Base-by-base conservation (phyloP, 106 monocot genomes). In the Posidonia australis region DNA sequence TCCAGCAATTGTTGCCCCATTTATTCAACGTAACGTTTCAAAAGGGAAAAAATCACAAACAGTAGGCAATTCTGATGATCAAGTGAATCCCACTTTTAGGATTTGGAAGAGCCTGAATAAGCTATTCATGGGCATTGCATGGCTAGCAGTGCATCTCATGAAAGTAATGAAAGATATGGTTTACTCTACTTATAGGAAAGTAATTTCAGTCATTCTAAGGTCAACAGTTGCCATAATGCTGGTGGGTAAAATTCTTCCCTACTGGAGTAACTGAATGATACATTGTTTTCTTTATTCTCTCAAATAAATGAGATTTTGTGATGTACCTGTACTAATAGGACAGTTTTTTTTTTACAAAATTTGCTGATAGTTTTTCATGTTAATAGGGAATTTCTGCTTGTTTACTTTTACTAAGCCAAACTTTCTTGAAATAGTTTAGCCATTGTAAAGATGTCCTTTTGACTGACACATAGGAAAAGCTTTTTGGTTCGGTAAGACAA, bases 1-100 rank as follows among this genome's bases (percentile, higher is more conserved):
- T 19, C 93, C 93, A 5, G 89, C 93, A 3, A 93, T 93, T 54
- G 20, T 83, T 70, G 86, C 89, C 1, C 89, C 93, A 1, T 10
- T 93, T 70, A 5, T 77, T 52, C 20, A 36, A 9, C 30, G 48
- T 56, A 82, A 67, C 20, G 58, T 7, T 16, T 54, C 19, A 10
- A 79, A 80, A 70, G 63, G 58, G 42, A 58, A 46, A 18, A 54
- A 71, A 54, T 6, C 31, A 23, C 0, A 32, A 14, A 1, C 46
- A 52, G 18, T 46, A 72, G 63, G 14, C 29, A 29, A 63, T 65
- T 47, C 12, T 0, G 27, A 28, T 58, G 54, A 10, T 45, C 13
- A 19, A 19, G 14, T 67, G 46, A 83, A 86, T 61, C 67, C 68
- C 16, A 69, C 79, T 62, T 17, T 63, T 22, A 58, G 79, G 44